Evolutionary conservation across 257 asterid genomes (phyloP), one percentile per base, ranked within the genome.

Genomic region (Parsonsia alboflavescens): DNA sequence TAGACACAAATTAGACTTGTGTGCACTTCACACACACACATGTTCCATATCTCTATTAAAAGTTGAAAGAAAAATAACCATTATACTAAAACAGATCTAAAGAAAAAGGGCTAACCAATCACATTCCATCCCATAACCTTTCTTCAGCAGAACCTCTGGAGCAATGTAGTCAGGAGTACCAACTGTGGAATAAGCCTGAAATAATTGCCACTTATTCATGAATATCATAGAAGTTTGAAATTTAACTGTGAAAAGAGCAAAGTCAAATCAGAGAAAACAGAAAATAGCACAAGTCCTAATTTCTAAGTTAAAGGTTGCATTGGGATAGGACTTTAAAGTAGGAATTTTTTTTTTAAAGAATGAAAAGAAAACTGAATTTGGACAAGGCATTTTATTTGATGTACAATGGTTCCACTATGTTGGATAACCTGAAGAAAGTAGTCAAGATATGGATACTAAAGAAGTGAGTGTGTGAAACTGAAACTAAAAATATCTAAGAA

Each of bases 111-210:
- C 97, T 89, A 80, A 94, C 97, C 99, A 94, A 81, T 94, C 99
- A 80, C 99, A 94, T 86, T 94, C 99, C 97, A 94, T 83, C 79
- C 91, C 98, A 66, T 93, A 93, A 82, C 98, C 98, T 89, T 93
- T 93, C 92, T 93, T 93, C 75, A 91, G 85, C 81, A 91, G 80
- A 81, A 93, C 98, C 81, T 93, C 98, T 33, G 98, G 97, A 79
- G 97, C 98, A 82, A 93, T 93, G 82, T 91, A 93, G 79, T 94
- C 99, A 0, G 97, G 99, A 69, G 97, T 94, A 69, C 99, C 99
- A 53, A 94, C 99, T 10, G 99, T 94, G 49, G 99, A 92, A 80
- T 89, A 94, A 69, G 99, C 99, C 99, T 94, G 90, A 80, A 87
- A 76, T 63, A 68, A 68, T 45, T 69, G 59, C 73, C 33, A 24